Percentiles rank a stretch among this genome's conserved stretches.
Evolutionary conservation across 257 asterid species (phyloP).

Genomic region (Plantago ovata): DNA sequence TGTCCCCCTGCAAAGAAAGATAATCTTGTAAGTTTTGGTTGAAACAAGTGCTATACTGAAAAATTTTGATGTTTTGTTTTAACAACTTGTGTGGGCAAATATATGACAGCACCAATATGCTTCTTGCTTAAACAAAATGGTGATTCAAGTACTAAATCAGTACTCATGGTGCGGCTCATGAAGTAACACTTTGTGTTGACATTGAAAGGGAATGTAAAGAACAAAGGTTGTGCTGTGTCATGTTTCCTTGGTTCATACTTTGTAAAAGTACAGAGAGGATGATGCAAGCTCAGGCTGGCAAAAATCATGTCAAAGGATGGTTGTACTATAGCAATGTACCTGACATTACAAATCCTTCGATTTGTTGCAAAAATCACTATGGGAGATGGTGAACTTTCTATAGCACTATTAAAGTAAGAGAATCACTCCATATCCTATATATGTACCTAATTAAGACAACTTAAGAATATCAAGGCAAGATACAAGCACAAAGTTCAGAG

Average conservation of each 20-base stretch:
- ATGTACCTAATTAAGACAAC: slow-evolving; percentile 60
- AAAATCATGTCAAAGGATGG: background rate
- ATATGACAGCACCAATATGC: too few species aligned
- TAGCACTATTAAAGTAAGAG: slow-evolving; percentile 83
- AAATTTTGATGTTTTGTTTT: too few species aligned
- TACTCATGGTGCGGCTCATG: too few species aligned
- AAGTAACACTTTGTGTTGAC: too few species aligned
- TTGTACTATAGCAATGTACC: slow-evolving; percentile 35
- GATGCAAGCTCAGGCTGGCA: background rate
- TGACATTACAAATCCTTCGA: slow-evolving; percentile 83
- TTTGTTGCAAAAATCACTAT: slow-evolving; percentile 94
- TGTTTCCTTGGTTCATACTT: too few species aligned
- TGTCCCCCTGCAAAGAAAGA: slow-evolving; percentile 62
- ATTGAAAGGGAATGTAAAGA: too few species aligned
- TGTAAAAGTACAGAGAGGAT: too few species aligned
- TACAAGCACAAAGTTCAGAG: slow-evolving; percentile 6
- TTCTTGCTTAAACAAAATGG: too few species aligned
- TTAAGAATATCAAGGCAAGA: slow-evolving; percentile 14
- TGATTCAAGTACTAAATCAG: too few species aligned
- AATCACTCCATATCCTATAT: slow-evolving; percentile 97
- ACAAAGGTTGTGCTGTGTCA: too few species aligned
- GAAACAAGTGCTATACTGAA: background rate
- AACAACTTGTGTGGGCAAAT: too few species aligned
- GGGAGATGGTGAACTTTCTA: slow-evolving; percentile 84
- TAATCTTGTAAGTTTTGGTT: slow-evolving; percentile 8